Conservation (phyloP, 2,329 filamentous ascomycete genomes). For the Gliomastix tumulicola region DNA sequence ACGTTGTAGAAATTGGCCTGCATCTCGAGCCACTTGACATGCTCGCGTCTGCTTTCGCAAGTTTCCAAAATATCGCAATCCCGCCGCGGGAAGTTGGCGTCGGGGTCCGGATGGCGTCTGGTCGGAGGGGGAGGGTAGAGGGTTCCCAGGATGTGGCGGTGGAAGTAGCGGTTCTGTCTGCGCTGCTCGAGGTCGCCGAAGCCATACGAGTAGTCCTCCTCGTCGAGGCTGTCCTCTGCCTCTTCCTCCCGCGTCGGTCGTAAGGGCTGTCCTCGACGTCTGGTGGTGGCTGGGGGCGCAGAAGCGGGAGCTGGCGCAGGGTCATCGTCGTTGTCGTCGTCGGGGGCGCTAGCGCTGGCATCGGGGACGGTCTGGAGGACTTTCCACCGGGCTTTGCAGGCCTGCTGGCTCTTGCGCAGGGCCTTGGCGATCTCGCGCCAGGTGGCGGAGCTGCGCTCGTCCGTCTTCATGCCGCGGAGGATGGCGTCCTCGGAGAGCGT, state of each 20-base stretch:
- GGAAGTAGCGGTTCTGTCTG: slow-evolving; percentile 20
- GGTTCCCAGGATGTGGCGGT: slow-evolving; percentile 16
- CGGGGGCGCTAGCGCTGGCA: slow-evolving; percentile 6
- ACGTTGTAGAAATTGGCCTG: slow-evolving; percentile 35
- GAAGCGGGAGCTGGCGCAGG: slow-evolving; percentile 2
- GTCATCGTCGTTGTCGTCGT: slow-evolving; percentile 2
- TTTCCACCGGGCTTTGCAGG: slow-evolving; percentile 23
- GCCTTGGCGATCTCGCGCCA: slow-evolving; percentile 21
- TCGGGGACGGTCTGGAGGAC: slow-evolving; percentile 20
- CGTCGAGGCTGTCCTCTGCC: slow-evolving; percentile 3
- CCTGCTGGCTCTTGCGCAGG: slow-evolving; percentile 17
- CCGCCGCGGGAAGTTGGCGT: slow-evolving; percentile 15
- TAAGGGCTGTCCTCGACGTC: slow-evolving; percentile 1
- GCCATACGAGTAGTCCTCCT: slow-evolving; percentile 5
- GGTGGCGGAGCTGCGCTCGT: slow-evolving; percentile 10
- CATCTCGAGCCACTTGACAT: slow-evolving; percentile 30
- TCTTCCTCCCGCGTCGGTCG: neutral
- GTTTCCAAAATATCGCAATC: slow-evolving; percentile 27
- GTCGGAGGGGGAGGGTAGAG: slow-evolving; percentile 18
- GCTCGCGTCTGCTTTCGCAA: slow-evolving; percentile 22
- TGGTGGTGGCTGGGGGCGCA: too few species aligned
- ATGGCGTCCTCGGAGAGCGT: slow-evolving; percentile 24
- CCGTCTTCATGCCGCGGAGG: slow-evolving; percentile 24
- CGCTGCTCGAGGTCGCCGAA: slow-evolving; percentile 9
- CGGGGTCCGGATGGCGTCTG: slow-evolving; percentile 10